Evolutionary conservation across 1,284 basidiomycete genomes (phyloP), one percentile per base, ranked within the genome.

Genomic region (Fistulinella staudtii): DNA sequence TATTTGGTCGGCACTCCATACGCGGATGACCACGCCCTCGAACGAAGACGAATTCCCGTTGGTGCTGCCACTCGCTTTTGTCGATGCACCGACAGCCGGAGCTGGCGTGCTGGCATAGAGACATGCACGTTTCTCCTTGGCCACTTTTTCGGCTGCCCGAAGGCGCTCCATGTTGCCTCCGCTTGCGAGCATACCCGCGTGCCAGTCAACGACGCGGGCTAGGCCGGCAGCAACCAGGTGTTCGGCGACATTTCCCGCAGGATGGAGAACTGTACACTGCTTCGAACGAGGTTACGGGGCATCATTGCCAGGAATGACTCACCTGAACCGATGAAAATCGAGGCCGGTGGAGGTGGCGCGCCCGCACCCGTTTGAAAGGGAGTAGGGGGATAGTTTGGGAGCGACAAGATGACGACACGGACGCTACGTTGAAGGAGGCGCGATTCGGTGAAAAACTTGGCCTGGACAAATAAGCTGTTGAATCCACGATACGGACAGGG

Each of bases 181-280:
- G 48, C 75, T 76, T 2, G 89, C 80, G 31, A 99, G 80, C 77
- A 98, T 89, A 25, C 94, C 95, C 11, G 93, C 93, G 65, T 99
- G 95, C 94, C 95, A 98, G 63, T 96, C 94, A 47, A 98, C 88
- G 41, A 96, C 80, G 47, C 92, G 86, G 10, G 94, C 95, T 4
- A 98, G 74, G 39, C 95, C 93, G 36, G 82, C 81, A 3, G 77
- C 79, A 15, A 93, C 82, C 36, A 99, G 74, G 66, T 89, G 85
- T 57, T 95, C 91, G 14, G 93, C 93, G 40, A 99, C 89, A 66
- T 97, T 95, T 15, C 95, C 94, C 22, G 85, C 89, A 11, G 94
- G 93, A 61, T 98, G 95, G 23, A 92, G 70, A 10, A 91, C 85
- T 87, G 30, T 10, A 38, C 11, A 18, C 34, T 17, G 31, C 20